Conservation (phyloP, 2,329 filamentous ascomycete species). For the Colletotrichum tanaceti region DNA sequence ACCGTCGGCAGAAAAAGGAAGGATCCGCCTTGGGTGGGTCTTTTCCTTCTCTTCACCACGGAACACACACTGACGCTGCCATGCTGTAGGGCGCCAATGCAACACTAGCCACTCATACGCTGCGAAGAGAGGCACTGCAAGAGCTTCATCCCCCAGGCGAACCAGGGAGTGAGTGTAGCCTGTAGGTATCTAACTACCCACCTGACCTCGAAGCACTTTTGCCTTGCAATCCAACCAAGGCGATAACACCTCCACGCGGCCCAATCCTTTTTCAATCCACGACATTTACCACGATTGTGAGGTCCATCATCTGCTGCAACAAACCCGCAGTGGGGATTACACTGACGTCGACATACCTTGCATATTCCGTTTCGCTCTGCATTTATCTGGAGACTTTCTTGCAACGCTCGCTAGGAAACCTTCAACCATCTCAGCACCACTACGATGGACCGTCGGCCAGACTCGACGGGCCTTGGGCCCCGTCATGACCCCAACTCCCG, state of each 20-base stretch:
- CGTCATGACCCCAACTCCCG: slow-evolving; percentile 66
- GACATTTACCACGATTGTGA: not conserved
- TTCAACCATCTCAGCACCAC: not conserved
- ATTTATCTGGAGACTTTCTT: not conserved
- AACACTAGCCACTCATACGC: slow-evolving; percentile 1
- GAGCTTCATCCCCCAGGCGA: not conserved
- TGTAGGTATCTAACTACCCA: not conserved
- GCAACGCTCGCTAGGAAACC: not conserved
- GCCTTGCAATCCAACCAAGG: not conserved
- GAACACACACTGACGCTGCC: not conserved
- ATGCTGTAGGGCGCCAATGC: not conserved
- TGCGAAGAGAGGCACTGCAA: not conserved
- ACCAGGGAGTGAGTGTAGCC: not conserved
- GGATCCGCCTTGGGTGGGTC: not conserved
- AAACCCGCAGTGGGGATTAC: not conserved
- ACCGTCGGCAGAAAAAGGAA: slow-evolving; percentile 54
- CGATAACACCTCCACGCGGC: not conserved
- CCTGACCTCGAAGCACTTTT: not conserved
- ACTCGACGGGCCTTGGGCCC: slow-evolving; percentile 64
- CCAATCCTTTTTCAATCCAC: not conserved
- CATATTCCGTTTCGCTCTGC: not conserved
- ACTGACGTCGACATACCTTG: not conserved
- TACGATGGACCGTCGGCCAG: slow-evolving; percentile 64
- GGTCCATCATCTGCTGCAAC: not conserved
- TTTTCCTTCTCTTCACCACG: not conserved